A percentile compares a stretch with the other conserved stretches of the same genome.
These are phyloP conservation scores for Kodamaea ohmeri DNA, from an alignment of 1,139 yeast species.

Conservation along the genomic window DNA sequence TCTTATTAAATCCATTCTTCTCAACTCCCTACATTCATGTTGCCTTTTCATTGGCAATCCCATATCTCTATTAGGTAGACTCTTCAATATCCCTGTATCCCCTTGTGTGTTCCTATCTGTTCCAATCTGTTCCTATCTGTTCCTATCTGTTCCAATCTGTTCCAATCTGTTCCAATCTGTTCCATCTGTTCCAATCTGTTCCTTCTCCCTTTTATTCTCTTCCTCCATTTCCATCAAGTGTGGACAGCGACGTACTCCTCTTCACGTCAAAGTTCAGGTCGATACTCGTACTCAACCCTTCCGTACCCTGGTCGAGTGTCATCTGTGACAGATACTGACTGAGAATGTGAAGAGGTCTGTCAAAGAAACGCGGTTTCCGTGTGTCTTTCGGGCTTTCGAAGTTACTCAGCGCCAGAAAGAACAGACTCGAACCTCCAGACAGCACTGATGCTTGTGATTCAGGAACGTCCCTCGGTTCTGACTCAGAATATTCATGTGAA, in stretches of 20 bases:
- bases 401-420: conserved; percentile 6
- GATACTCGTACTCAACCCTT: conserved; percentile 26
- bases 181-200: neutral
- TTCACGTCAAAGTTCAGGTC: conserved; percentile 17
- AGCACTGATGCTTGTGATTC: conserved; percentile 5
- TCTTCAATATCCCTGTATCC: no score
- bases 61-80: no score
- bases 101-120: no score
- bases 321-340: conserved; percentile 20
- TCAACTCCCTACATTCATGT: no score
- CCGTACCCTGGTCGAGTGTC: conserved; percentile 14
- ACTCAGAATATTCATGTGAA: neutral
- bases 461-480: no score
- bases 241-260: neutral
- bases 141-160: no score
- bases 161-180: neutral
- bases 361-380: conserved; percentile 7
- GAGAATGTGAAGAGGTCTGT: conserved; percentile 28
- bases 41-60: no score
- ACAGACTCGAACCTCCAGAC: conserved; percentile 3
- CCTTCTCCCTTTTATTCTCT: neutral
- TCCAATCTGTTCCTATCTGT: no score
- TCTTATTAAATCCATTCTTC: no score
- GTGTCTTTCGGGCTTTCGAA: conserved; percentile 1
- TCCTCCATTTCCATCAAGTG: neutral